Base-by-base conservation (phyloP, 148 eudicot genomes). In the Amaranthus cruentus region DNA sequence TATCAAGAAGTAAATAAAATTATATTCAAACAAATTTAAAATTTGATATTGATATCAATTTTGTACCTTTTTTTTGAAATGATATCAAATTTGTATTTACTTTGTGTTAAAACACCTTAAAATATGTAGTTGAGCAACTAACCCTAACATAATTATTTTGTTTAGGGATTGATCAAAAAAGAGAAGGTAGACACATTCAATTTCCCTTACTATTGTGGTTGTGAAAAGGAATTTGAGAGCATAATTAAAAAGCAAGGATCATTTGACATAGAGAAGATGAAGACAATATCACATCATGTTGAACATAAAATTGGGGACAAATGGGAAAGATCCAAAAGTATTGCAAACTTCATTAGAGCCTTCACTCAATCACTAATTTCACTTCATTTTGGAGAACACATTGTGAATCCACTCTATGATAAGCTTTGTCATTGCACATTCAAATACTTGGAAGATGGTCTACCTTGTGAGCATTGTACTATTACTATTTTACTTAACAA, bases 161-260 rank as follows among this genome's bases (percentile, higher is more conserved):
- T 54, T 49, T 47, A 65, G 71, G 79, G 69, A 69, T 3, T 69
- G 54, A 62, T 76, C 4, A 9, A 69, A 11, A 69, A 76, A 61
- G 68, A 61, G 53, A 62, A 69, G 18, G 6, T 51, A 4, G 78
- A 76, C 21, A 21, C 73, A 9, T 76, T 76, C 18, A 62, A 60
- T 28, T 48, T 76, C 38, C 73, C 78, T 50, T 38, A 8, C 21
- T 69, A 49, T 14, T 10, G 51, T 52, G 55, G 73, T 3, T 50
- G 5, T 44, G 53, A 44, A 18, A 73, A 76, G 38, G 73, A 76
- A 62, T 59, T 76, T 44, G 5, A 59, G 18, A 68, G 6, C 8
- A 44, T 76, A n/a, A 61, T 76, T 38, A 12, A 69, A 43, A 69
- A 28, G 9, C 61, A 76, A 62, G 78, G 78, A 5, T 76, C 78